Conservation (phyloP, 1,284 basidiomycete genomes). For the Ceratobasidium sp. region DNA sequence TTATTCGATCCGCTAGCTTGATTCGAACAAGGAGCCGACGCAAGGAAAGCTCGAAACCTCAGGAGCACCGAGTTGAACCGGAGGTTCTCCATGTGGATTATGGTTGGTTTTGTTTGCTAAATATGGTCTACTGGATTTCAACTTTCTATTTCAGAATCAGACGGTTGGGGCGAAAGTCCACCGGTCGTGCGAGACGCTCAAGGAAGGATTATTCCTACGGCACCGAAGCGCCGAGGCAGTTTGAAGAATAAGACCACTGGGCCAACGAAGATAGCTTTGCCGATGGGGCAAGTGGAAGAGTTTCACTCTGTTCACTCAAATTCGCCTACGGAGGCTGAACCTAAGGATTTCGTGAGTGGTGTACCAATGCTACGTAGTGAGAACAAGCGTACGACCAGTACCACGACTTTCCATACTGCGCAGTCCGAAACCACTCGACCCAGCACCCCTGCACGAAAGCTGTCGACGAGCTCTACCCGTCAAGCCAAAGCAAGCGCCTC, state of each 20-base stretch:
- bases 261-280: conserved; percentile 41
- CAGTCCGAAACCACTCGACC: conserved; percentile 38
- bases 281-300: conserved; percentile 44
- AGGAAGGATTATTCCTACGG: conserved; percentile 32
- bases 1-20: conserved; percentile 43
- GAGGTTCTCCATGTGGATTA: conserved; percentile 39
- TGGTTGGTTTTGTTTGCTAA: conserved; percentile 24
- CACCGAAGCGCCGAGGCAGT: conserved; percentile 33
- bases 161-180: conserved; percentile 42
- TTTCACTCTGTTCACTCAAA: conserved; percentile 40
- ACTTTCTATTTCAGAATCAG: conserved; percentile 31
- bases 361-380: conserved; percentile 31
- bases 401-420: conserved; percentile 44
- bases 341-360: conserved; percentile 38
- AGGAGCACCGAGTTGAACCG: conserved; percentile 32
- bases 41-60: conserved; percentile 32
- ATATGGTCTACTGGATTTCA: conserved; percentile 13
- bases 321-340: conserved; percentile 32
- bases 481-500: conserved; percentile 16
- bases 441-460: conserved; percentile 27
- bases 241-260: conserved; percentile 30
- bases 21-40: conserved; percentile 40
- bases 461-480: conserved; percentile 24
- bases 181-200: conserved; percentile 36
- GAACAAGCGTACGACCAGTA: conserved; percentile 44